phyloP scores from a whole-genome alignment of 2,329 filamentous ascomycete genomes.

The Cadophora luteo-olivacea region DNA sequence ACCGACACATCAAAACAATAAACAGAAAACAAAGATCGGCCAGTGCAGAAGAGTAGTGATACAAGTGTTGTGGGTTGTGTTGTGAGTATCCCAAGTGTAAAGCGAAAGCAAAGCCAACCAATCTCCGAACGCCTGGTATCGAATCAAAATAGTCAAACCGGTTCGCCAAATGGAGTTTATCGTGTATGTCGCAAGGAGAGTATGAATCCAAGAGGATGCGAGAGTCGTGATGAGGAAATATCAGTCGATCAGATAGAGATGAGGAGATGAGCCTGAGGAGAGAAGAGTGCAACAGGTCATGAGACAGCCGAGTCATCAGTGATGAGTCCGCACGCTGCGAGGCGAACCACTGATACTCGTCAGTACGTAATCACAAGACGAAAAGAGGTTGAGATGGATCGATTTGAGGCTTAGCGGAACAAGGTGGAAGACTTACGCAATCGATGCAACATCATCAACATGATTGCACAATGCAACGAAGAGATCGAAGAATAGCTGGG shows the following conservation, averaged over 20 bases:
- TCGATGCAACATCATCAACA: conserved; percentile 71
- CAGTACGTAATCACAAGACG: conserved; percentile 16
- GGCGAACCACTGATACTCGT: conserved; percentile 40
- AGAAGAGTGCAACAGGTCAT: conserved; percentile 14
- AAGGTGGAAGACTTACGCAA: conserved; percentile 53
- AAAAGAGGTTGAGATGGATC: neutral
- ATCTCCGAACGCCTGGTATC: conserved; percentile 41
- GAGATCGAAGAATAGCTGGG: conserved; percentile 86
- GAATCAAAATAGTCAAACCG: conserved; percentile 21
- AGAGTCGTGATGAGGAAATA: neutral
- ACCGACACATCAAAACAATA: conserved; percentile 16
- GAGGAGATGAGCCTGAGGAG: conserved; percentile 7
- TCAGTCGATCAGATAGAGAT: neutral
- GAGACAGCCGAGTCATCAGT: conserved; percentile 30
- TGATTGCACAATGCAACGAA: conserved; percentile 95
- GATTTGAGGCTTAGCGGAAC: neutral
- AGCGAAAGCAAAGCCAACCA: neutral
- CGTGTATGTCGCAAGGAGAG: conserved; percentile 23
- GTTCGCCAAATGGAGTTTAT: neutral
- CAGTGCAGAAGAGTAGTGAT: conserved; percentile 38
- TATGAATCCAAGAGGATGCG: conserved; percentile 23
- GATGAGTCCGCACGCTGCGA: conserved; percentile 40
- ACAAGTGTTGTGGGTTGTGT: conserved; percentile 26
- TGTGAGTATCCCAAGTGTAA: neutral
- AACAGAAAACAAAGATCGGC: neutral